Percentiles rank a stretch among this genome's conserved stretches.
These are phyloP conservation scores for Usnea hakonensis DNA, from an alignment of 495 filamentous ascomycete genomes.

Conservation along the genomic window DNA sequence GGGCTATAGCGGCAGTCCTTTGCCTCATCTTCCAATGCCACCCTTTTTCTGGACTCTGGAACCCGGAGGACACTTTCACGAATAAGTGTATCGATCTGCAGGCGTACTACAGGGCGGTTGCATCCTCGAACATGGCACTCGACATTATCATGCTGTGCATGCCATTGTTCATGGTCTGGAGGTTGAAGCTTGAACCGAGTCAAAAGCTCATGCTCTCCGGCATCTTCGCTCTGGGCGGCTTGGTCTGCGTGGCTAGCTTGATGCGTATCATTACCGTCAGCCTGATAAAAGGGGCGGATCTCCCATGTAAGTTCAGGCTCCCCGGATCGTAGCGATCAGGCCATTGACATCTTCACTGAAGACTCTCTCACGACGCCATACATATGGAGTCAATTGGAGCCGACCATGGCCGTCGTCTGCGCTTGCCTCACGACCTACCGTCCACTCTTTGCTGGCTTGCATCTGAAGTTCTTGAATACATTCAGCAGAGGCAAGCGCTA, in stretches of 20 bases:
- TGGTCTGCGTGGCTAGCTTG: constrained; percentile 30
- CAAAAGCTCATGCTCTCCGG: constrained; percentile 20
- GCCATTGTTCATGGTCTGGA: constrained; percentile 26
- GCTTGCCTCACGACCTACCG: constrained; percentile 18
- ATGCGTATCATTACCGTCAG: constrained; percentile 27
- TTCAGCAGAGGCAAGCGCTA: neutral
- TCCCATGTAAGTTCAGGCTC: constrained; percentile 3
- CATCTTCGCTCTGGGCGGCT: constrained; percentile 26
- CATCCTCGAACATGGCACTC: constrained; percentile 38
- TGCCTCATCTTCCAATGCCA: constrained; percentile 40
- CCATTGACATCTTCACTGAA: neutral
- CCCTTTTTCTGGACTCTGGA: constrained; percentile 37
- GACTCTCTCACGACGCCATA: constrained; percentile 13
- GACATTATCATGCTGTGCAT: constrained; percentile 41
- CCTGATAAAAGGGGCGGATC: constrained; percentile 9
- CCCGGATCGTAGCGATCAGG: too few relatives aligned
- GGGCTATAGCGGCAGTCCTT: constrained; percentile 36
- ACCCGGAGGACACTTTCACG: constrained; percentile 22
- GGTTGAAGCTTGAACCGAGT: constrained; percentile 18
- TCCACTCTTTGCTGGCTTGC: constrained; percentile 8
- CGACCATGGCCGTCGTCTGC: constrained; percentile 18
- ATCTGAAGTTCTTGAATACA: constrained; percentile 2
- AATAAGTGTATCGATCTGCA: constrained; percentile 39
- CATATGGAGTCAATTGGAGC: constrained; percentile 19
- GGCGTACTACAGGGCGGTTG: constrained; percentile 36